phyloP scores from a whole-genome alignment of 208 protist species.

The Wallacemonas sp. region DNA sequence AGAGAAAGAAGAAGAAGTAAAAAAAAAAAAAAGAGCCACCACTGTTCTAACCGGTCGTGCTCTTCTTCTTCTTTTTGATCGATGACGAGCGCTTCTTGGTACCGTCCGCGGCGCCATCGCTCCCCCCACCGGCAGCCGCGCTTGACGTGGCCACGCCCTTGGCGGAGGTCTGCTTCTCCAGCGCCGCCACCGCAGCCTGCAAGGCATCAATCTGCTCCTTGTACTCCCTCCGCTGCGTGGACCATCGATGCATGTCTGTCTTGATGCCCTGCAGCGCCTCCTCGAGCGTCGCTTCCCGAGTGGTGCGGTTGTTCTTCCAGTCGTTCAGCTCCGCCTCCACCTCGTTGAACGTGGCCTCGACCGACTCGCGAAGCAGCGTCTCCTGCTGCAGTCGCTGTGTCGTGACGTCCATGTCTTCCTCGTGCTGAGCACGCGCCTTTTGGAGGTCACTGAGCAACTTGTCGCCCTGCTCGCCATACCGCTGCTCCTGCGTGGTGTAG shows the following conservation, averaged over 20 bases:
- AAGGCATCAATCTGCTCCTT: constrained; percentile 38
- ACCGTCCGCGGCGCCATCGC: neutral
- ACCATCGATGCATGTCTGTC: constrained; percentile 62
- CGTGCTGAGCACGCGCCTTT: constrained; percentile 40
- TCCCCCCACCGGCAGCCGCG: neutral
- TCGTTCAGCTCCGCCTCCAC: constrained; percentile 57
- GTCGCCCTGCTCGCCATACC: constrained; percentile 51
- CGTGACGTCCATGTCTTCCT: constrained; percentile 50
- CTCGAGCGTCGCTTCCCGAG: constrained; percentile 54
- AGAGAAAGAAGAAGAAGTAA: neutral
- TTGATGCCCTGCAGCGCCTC: constrained; percentile 45
- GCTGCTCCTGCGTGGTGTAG: constrained; percentile 50
- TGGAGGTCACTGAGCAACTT: constrained; percentile 60
- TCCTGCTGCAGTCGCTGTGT: constrained; percentile 58
- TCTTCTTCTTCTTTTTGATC: constrained; percentile 32
- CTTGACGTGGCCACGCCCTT: neutral
- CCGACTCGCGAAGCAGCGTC: constrained; percentile 52
- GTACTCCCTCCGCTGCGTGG: constrained; percentile 66
- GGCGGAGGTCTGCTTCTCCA: constrained; percentile 35
- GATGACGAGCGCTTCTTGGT: constrained; percentile 13
- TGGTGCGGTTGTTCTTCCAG: constrained; percentile 51
- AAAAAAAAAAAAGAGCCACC: neutral
- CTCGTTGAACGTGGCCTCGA: constrained; percentile 53
- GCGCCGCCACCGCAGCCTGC: constrained; percentile 38
- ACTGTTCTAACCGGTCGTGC: constrained; percentile 11